Conservation (phyloP, 116 monocot species). For the Phalaenopsis hybrid region DNA sequence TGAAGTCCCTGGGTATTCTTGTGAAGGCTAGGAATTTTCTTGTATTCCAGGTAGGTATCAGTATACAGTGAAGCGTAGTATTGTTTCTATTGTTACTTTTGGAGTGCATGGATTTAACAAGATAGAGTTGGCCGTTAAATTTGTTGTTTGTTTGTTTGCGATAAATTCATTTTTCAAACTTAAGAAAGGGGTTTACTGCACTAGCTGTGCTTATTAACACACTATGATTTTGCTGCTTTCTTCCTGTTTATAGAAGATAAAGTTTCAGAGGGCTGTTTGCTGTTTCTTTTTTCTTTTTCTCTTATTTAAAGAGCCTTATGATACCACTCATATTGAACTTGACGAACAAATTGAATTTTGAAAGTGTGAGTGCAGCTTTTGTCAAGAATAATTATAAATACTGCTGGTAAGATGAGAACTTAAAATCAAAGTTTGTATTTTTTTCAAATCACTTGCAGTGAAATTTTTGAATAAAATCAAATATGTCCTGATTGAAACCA, state of each 20-base stretch:
- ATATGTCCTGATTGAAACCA: background rate
- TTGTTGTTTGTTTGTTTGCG: background rate
- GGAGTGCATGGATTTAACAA: background rate
- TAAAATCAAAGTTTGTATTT: background rate
- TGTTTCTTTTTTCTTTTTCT: background rate
- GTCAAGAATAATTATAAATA: background rate
- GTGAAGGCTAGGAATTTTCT: slow-evolving; percentile 98
- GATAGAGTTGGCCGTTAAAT: background rate
- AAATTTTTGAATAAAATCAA: background rate
- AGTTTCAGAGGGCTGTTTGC: background rate
- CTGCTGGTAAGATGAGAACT: background rate
- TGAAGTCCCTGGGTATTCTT: slow-evolving; percentile 90
- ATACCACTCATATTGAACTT: background rate
- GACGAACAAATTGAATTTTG: background rate
- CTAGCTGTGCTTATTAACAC: background rate
- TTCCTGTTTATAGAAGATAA: background rate
- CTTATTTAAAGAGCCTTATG: background rate
- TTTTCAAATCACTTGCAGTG: background rate
- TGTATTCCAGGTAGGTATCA: slow-evolving; percentile 66
- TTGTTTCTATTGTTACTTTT: background rate
- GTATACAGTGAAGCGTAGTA: background rate
- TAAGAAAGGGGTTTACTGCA: background rate
- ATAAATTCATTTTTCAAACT: background rate
- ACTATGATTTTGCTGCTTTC: background rate
- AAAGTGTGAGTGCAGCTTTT: background rate